Percentiles rank a stretch among this genome's conserved stretches.
Evolutionary conservation across 106 monocot genomes (phyloP).

Genomic region (Phalaenopsis aphrodite): DNA sequence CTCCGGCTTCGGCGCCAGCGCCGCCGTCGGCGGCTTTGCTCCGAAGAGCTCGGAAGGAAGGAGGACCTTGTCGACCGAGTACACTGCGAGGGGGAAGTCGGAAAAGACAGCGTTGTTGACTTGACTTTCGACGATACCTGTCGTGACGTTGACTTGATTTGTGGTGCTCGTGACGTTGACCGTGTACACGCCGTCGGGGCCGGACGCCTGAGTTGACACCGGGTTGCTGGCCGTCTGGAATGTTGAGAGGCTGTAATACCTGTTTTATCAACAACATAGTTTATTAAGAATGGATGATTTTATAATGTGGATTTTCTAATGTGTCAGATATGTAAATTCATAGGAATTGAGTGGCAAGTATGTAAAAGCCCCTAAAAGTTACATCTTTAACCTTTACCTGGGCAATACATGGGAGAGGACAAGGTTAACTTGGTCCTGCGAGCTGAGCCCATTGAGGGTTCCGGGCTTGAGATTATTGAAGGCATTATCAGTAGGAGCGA

Average conservation of each 20-base stretch:
- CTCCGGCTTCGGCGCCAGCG: slow-evolving; percentile 3
- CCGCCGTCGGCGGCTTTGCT: slow-evolving; percentile 13
- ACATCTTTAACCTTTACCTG: background rate
- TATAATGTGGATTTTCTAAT: too few relatives aligned
- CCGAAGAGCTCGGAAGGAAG: slow-evolving; percentile 50
- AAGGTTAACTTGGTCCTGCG: slow-evolving; percentile 44
- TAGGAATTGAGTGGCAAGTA: too few relatives aligned
- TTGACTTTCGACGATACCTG: slow-evolving; percentile 40
- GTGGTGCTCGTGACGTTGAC: slow-evolving; percentile 50
- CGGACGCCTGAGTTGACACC: slow-evolving; percentile 54
- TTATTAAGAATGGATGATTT: too few relatives aligned
- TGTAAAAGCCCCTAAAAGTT: too few relatives aligned
- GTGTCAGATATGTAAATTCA: too few relatives aligned
- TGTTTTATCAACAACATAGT: background rate
- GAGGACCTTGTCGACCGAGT: slow-evolving; percentile 66
- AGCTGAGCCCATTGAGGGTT: slow-evolving; percentile 54
- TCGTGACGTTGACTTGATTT: slow-evolving; percentile 62
- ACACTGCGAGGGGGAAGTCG: slow-evolving; percentile 61
- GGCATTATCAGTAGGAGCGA: slow-evolving; percentile 83
- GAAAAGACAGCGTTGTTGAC: slow-evolving; percentile 35
- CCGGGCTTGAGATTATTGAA: slow-evolving; percentile 62
- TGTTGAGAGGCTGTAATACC: slow-evolving; percentile 29
- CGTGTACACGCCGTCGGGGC: slow-evolving; percentile 32
- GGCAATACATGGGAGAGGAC: slow-evolving; percentile 73
- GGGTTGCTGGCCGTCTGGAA: slow-evolving; percentile 82